phyloP scores from a whole-genome alignment of 108 stramenopile species.

The Cyclotella baltica region DNA sequence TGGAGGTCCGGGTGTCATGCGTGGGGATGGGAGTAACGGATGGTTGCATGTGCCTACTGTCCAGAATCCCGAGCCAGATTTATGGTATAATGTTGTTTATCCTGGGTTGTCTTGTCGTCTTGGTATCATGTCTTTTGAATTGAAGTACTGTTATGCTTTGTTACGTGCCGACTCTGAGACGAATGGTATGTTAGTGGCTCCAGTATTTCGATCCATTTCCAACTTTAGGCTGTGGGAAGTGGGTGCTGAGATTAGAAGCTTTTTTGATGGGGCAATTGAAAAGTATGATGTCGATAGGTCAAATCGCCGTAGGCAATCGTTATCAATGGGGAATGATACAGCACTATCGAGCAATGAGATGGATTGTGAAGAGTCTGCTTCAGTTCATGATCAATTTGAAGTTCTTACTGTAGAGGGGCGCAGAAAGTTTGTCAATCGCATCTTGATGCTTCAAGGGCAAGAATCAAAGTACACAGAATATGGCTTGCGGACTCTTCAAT shows the following conservation, averaged over 20 bases:
- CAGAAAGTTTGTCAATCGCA: conserved; percentile 16
- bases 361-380: neutral
- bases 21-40: conserved; percentile 79
- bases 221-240: conserved; percentile 44
- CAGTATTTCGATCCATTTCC: conserved; percentile 21
- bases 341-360: too few relatives aligned
- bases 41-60: conserved; percentile 67
- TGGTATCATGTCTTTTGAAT: conserved; percentile 56
- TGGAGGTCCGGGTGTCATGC: conserved; percentile 82
- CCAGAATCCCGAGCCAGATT: conserved; percentile 32
- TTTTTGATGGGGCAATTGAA: conserved; percentile 32
- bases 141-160: conserved; percentile 24
- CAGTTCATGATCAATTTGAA: conserved; percentile 14
- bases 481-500: neutral
- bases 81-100: conserved; percentile 68
- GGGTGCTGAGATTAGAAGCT: conserved; percentile 49
- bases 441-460: neutral
- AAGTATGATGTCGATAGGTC: conserved; percentile 33
- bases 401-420: conserved; percentile 38
- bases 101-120: conserved; percentile 75
- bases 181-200: neutral
- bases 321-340: neutral
- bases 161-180: neutral
- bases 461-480: neutral
- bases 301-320: conserved; percentile 18